Conservation (phyloP, 176 grass and related monocot genomes). For the Eleusine coracana region DNA sequence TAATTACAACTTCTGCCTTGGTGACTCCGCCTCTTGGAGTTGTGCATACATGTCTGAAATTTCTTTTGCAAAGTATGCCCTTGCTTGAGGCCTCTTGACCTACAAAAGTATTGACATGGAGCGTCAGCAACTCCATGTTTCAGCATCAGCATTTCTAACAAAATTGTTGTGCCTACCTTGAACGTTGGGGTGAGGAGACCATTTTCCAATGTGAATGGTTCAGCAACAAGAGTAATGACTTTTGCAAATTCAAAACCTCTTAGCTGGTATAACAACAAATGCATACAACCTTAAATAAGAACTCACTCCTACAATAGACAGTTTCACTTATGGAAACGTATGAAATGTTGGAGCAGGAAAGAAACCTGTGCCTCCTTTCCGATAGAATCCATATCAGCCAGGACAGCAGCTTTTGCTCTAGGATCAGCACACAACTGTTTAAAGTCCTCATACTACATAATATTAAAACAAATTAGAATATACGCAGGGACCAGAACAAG, state of each 20-base stretch:
- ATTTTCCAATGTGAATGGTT: constrained; percentile 91
- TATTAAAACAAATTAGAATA: constrained; percentile 25
- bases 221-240: constrained; percentile 70
- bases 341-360: neutral
- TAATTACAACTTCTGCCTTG: constrained; percentile 38
- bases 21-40: constrained; percentile 42
- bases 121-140: neutral
- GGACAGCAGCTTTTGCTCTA: constrained; percentile 69
- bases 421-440: constrained; percentile 66
- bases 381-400: constrained; percentile 86
- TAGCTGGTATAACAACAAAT: constrained; percentile 53
- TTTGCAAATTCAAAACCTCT: constrained; percentile 96
- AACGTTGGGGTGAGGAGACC: constrained; percentile 95
- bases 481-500: neutral
- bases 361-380: constrained; percentile 89
- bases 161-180: constrained; percentile 57
- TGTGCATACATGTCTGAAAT: constrained; percentile 84
- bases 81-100: constrained; percentile 91
- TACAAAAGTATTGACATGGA: constrained; percentile 32
- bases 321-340: constrained; percentile 19
- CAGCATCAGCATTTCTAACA: constrained; percentile 1
- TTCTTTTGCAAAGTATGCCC: constrained; percentile 83
- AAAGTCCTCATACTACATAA: constrained; percentile 69
- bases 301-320: neutral
- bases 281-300: constrained; percentile 2